phyloP scores from a whole-genome alignment of 176 grass and related monocot genomes.

The Zizania latifolia region DNA sequence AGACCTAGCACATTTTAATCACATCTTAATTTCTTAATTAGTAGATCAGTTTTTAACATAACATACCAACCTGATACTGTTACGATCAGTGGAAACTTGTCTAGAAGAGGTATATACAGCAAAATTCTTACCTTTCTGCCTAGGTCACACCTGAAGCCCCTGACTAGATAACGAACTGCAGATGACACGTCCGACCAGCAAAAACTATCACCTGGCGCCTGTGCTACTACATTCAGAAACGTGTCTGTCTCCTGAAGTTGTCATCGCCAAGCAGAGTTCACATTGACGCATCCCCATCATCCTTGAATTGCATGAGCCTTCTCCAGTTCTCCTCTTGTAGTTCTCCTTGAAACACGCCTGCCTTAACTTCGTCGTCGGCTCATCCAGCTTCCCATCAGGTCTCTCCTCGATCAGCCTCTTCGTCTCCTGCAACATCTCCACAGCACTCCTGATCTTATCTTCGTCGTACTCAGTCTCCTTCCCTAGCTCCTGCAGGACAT shows the following conservation, averaged over 20 bases:
- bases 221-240: not conserved
- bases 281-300: not conserved
- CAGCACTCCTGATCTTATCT: not conserved
- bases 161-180: not conserved
- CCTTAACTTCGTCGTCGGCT: conserved; percentile 40
- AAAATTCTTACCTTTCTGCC: not conserved
- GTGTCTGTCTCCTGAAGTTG: not conserved
- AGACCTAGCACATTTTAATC: no score
- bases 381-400: conserved; percentile 25
- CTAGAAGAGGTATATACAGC: not conserved
- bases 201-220: not conserved
- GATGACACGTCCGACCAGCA: not conserved
- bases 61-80: not conserved
- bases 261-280: not conserved
- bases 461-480: not conserved
- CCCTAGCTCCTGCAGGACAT: conserved; percentile 8
- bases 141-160: not conserved
- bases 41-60: no score
- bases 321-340: conserved; percentile 23
- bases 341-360: conserved; percentile 64
- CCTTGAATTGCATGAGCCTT: not conserved
- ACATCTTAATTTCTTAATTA: no score
- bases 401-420: conserved; percentile 48
- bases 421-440: conserved; percentile 26
- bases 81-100: not conserved